Conservation (phyloP, 306 rosid genomes). For the Quercus berberidifolia region DNA sequence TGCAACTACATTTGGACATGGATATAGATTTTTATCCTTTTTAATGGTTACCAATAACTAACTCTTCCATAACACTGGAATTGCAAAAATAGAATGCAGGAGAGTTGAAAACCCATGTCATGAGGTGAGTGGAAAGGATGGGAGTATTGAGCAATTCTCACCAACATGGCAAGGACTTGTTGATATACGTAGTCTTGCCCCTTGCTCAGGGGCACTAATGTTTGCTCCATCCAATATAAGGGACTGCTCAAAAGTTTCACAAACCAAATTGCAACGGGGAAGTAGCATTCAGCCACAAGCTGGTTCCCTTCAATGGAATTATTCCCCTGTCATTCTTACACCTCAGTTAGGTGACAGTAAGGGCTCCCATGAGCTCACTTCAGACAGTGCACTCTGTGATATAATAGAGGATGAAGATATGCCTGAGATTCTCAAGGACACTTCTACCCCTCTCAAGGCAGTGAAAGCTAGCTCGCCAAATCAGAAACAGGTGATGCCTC, state of each 20-base stretch:
- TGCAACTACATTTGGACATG: background rate
- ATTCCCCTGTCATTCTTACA: background rate
- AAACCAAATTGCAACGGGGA: background rate
- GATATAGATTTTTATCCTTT: background rate
- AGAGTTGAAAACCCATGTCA: background rate
- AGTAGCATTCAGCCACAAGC: slow-evolving; percentile 7
- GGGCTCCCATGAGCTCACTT: background rate
- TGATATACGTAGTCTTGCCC: slow-evolving; percentile 1
- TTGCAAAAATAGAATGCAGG: slow-evolving; percentile 9
- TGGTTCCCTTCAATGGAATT: slow-evolving; percentile 10
- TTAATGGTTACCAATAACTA: background rate
- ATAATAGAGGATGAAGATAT: background rate
- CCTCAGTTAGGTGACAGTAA: background rate
- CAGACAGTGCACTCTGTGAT: background rate
- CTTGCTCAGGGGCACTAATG: background rate
- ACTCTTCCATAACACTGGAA: background rate
- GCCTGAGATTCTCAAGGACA: slow-evolving; percentile 15
- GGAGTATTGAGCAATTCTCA: background rate
- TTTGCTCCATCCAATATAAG: background rate
- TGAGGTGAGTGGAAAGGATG: slow-evolving; percentile 2
- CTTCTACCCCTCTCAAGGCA: background rate
- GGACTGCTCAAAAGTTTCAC: background rate
- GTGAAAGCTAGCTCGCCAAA: background rate
- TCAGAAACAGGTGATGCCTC: slow-evolving; percentile 6
- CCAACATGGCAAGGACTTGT: slow-evolving; percentile 8